A percentile compares a stretch with the other conserved stretches of the same genome.
These are phyloP conservation scores for Diplosphaera chodatii DNA, from an alignment of 139 green algal species.

Conservation along the genomic window DNA sequence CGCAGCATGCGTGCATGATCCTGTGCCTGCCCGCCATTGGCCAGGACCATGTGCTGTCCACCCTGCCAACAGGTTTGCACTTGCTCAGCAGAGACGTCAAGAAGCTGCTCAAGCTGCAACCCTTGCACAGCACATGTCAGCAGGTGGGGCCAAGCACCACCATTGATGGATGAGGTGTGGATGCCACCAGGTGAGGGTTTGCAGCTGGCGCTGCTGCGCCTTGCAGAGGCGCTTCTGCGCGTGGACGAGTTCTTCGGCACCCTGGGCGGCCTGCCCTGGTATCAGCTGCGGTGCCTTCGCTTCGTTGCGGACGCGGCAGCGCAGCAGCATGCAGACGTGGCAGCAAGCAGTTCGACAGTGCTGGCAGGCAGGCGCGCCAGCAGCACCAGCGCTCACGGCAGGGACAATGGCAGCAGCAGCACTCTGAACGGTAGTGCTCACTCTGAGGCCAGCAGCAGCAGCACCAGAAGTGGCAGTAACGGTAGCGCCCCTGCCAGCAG, in stretches of 20 bases:
- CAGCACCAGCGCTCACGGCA: no score
- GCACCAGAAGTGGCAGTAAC: background rate
- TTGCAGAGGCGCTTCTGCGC: conserved; percentile 39
- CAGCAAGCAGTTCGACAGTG: background rate
- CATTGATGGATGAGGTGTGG: no score
- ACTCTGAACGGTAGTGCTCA: no score
- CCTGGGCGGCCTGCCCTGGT: conserved; percentile 91
- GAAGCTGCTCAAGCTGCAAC: background rate
- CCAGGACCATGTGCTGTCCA: conserved; percentile 51
- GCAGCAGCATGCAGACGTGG: background rate
- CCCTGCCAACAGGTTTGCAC: no score
- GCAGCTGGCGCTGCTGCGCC: conserved; percentile 9
- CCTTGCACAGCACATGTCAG: no score
- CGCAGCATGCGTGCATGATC: conserved; percentile 32
- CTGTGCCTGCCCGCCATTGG: conserved; percentile 36
- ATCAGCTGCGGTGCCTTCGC: conserved; percentile 80
- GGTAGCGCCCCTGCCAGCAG: background rate
- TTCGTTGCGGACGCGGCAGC: conserved; percentile 42
- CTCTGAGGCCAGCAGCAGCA: no score
- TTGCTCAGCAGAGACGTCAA: conserved; percentile 11
- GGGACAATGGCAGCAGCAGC: no score
- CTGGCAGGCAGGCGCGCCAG: background rate
- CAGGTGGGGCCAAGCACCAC: no score
- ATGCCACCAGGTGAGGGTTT: background rate
- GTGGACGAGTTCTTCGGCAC: conserved; percentile 89